These are phyloP conservation scores for Parmelia sp. DNA, from an alignment of 495 filamentous ascomycete genomes.

Conservation along the genomic window DNA sequence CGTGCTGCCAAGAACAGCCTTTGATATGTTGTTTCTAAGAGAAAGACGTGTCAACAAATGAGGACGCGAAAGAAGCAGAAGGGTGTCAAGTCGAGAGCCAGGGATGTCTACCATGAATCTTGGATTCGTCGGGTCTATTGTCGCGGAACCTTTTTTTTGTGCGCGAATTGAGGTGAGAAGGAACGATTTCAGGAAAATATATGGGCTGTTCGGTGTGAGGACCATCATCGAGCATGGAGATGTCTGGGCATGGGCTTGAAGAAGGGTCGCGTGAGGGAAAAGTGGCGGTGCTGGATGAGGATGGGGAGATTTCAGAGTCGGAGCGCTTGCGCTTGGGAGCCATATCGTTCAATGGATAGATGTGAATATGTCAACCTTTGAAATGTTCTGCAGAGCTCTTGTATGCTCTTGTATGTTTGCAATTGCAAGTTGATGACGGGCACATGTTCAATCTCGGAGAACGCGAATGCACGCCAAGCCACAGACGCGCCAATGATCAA, in stretches of 20 bases:
- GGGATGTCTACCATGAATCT: constrained; percentile 37
- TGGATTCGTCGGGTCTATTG: constrained; percentile 42
- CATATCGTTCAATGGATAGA: constrained; percentile 28
- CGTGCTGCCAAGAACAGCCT: constrained; percentile 45
- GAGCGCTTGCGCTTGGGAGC: constrained; percentile 49
- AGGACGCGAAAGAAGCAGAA: background rate
- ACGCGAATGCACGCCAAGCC: constrained; percentile 13
- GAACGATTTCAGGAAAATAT: constrained; percentile 18
- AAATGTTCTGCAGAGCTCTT: background rate
- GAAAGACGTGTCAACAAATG: background rate
- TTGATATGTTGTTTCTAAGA: constrained; percentile 29
- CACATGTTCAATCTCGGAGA: constrained; percentile 5
- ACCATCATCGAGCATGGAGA: constrained; percentile 16
- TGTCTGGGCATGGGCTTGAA: constrained; percentile 19
- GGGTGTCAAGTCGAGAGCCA: background rate
- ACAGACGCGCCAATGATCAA: background rate
- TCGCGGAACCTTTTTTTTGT: constrained; percentile 49
- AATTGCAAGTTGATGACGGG: constrained; percentile 8
- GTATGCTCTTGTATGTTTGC: background rate
- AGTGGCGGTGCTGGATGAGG: constrained; percentile 32
- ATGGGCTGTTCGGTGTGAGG: background rate
- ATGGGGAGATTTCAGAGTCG: constrained; percentile 33
- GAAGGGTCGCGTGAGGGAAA: constrained; percentile 26
- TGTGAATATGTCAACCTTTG: background rate
- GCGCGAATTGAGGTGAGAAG: constrained; percentile 43